phyloP scores from a whole-genome alignment of 2,329 filamentous ascomycete genomes.

The Volutella citrinella region DNA sequence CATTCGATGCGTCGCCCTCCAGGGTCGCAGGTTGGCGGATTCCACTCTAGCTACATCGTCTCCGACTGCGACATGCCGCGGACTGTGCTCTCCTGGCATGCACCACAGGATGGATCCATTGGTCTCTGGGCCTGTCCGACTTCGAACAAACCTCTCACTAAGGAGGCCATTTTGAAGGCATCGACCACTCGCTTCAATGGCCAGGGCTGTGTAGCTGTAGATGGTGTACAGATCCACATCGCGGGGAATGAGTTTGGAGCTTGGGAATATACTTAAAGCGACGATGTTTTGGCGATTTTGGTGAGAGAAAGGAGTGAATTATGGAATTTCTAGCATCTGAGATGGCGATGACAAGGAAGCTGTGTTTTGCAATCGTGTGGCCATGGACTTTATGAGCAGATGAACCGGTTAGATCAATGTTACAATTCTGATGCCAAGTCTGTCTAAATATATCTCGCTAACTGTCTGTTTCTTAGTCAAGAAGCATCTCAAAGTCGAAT shows the following conservation, averaged over 20 bases:
- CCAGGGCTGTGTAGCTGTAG: conserved; percentile 29
- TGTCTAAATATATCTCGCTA: too few species aligned
- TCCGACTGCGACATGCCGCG: conserved; percentile 19
- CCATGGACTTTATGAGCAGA: conserved; percentile 22
- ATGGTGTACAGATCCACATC: conserved; percentile 29
- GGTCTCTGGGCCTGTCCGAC: conserved; percentile 29
- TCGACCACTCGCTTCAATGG: conserved; percentile 19
- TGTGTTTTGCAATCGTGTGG: too few species aligned
- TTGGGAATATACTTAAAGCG: conserved; percentile 41
- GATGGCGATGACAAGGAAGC: too few species aligned
- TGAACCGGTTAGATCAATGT: not conserved
- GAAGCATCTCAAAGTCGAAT: conserved; percentile 42
- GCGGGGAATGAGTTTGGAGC: conserved; percentile 28
- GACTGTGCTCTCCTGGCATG: conserved; percentile 23
- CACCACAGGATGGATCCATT: conserved; percentile 12
- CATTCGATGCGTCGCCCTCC: conserved; percentile 51
- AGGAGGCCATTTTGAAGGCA: conserved; percentile 24
- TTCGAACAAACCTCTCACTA: conserved; percentile 9
- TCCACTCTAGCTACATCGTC: conserved; percentile 32
- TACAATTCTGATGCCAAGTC: not conserved
- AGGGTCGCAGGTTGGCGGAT: conserved; percentile 49
- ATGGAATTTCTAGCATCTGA: too few species aligned
- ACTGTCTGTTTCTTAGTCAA: conserved; percentile 43
- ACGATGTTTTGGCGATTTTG: too few species aligned
- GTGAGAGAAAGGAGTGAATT: too few species aligned